Percentiles rank a stretch among this genome's conserved stretches.
phyloP scores from a whole-genome alignment of 202 grass and related monocot species.

The Schoenoplectus tabernaemontani region DNA sequence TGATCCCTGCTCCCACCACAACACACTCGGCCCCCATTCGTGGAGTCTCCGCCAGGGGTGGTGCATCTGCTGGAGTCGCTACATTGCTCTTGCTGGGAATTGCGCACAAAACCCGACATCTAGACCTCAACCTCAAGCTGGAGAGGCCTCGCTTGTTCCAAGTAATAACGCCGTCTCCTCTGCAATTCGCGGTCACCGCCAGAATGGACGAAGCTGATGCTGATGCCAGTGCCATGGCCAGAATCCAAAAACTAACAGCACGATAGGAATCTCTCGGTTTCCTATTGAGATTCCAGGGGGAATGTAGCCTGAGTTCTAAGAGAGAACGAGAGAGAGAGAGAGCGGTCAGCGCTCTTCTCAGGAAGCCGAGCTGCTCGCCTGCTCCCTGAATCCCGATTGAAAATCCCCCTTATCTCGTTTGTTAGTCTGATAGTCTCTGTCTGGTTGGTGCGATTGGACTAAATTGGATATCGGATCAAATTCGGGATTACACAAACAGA shows the following conservation, averaged over 20 bases:
- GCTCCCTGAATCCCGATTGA: not conserved
- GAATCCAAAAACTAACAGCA: not conserved
- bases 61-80: not conserved
- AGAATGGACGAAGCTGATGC: slow-evolving; percentile 14
- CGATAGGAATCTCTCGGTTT: not conserved
- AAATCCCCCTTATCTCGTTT: not conserved
- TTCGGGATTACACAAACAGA: not conserved
- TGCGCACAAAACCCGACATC: not conserved
- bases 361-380: not conserved
- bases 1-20: slow-evolving; percentile 79
- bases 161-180: not conserved
- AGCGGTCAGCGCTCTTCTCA: not conserved
- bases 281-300: not conserved
- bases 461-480: not conserved
- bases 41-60: slow-evolving; percentile 1
- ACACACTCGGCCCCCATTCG: slow-evolving; percentile 59
- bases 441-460: not conserved
- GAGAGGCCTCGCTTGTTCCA: slow-evolving; percentile 27
- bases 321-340: not conserved
- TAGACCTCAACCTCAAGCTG: slow-evolving; percentile 1
- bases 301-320: not conserved
- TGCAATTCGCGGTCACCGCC: not conserved
- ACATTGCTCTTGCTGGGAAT: not conserved
- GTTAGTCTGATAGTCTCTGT: not conserved
- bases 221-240: slow-evolving; percentile 1